Evolutionary conservation across 495 filamentous ascomycete species (phyloP).

Genomic region (Thozetella sp.): DNA sequence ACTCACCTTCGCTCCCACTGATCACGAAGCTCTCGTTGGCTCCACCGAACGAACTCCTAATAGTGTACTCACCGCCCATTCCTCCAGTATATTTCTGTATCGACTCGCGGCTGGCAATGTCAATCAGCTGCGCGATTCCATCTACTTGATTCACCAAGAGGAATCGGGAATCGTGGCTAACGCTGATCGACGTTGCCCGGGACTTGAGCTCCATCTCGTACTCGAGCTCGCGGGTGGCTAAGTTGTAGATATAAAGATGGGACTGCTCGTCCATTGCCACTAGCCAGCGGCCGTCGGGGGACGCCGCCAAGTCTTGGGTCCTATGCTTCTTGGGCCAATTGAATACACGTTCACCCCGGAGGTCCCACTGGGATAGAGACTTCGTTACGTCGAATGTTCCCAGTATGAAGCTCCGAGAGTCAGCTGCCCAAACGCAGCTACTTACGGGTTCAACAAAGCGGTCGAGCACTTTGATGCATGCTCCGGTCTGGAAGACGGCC

Average conservation of each 20-base stretch:
- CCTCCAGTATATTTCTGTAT: conserved; percentile 75
- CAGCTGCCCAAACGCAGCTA: conserved; percentile 80
- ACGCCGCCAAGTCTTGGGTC: conserved; percentile 82
- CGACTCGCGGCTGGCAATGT: conserved; percentile 73
- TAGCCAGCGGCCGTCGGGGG: conserved; percentile 74
- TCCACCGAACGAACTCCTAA: conserved; percentile 83
- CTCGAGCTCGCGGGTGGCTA: conserved; percentile 69
- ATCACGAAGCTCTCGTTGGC: conserved; percentile 89
- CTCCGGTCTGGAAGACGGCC: conserved; percentile 60
- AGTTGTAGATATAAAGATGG: conserved; percentile 82
- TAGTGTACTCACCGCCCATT: conserved; percentile 70
- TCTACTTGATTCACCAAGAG: conserved; percentile 83
- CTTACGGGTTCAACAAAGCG: conserved; percentile 81
- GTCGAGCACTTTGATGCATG: conserved; percentile 61
- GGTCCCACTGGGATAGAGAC: conserved; percentile 70
- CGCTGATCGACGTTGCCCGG: conserved; percentile 74
- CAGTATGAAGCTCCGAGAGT: conserved; percentile 77
- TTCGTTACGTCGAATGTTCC: conserved; percentile 71
- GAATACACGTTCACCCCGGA: conserved; percentile 55
- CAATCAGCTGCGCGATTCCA: conserved; percentile 73
- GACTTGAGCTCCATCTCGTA: conserved; percentile 69
- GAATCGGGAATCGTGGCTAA: conserved; percentile 76
- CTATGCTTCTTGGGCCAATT: conserved; percentile 71
- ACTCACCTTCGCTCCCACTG: conserved; percentile 86
- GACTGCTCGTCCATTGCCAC: conserved; percentile 73